phyloP scores from a whole-genome alignment of 805 yeast species.

The Candida montana region DNA sequence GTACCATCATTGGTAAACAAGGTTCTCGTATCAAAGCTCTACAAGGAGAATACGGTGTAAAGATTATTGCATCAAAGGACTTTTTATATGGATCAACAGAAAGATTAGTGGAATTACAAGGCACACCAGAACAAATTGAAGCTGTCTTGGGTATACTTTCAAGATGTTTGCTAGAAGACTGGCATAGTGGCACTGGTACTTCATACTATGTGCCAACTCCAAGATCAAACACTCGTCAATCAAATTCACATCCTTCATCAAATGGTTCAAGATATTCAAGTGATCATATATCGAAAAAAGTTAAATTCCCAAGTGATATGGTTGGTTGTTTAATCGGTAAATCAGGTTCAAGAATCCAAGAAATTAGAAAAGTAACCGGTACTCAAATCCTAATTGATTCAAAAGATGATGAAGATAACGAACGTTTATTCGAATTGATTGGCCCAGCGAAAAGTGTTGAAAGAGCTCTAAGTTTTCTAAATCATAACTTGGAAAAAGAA shows the following conservation, averaged over 20 bases:
- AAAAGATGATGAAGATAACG: slow-evolving; percentile 56
- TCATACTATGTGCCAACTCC: slow-evolving; percentile 53
- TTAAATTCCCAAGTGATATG: slow-evolving; percentile 68
- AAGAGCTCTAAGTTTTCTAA: slow-evolving; percentile 52
- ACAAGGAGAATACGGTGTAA: slow-evolving; percentile 62
- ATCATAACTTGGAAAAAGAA: slow-evolving; percentile 55
- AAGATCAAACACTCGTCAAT: slow-evolving; percentile 10
- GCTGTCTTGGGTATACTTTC: slow-evolving; percentile 53
- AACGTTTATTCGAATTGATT: slow-evolving; percentile 64
- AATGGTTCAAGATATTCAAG: slow-evolving; percentile 4
- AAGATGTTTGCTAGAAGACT: slow-evolving; percentile 70
- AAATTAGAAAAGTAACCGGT: slow-evolving; percentile 71
- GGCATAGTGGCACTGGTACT: slow-evolving; percentile 60
- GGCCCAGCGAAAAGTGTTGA: slow-evolving; percentile 49
- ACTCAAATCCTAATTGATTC: slow-evolving; percentile 74
- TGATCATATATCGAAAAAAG: slow-evolving; percentile 31
- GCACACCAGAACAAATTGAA: slow-evolving; percentile 58
- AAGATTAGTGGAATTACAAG: slow-evolving; percentile 83
- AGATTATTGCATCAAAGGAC: slow-evolving; percentile 84
- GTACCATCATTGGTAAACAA: slow-evolving; percentile 80
- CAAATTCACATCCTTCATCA: slow-evolving; percentile 3
- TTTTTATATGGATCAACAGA: slow-evolving; percentile 78
- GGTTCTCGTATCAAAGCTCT: slow-evolving; percentile 77
- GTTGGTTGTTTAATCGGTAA: slow-evolving; percentile 90
- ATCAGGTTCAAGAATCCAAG: slow-evolving; percentile 80